phyloP scores from a whole-genome alignment of 2,329 filamentous ascomycete genomes.

The Albophoma yamanashiensis region DNA sequence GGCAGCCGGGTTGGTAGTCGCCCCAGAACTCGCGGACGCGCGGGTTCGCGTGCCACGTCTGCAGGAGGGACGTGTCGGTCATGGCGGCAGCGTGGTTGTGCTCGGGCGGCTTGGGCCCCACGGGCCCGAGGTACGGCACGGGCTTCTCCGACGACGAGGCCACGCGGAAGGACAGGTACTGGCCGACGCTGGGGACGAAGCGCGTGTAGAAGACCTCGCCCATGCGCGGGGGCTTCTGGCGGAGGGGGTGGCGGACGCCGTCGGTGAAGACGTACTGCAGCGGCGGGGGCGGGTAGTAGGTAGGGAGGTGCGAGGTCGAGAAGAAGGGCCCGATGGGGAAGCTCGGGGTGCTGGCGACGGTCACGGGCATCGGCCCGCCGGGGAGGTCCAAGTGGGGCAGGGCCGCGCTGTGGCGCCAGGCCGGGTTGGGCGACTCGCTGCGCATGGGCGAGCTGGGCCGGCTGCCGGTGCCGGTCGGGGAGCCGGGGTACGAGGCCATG shows the following conservation, averaged over 20 bases:
- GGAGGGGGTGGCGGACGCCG: conserved; percentile 71
- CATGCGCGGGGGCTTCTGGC: conserved; percentile 81
- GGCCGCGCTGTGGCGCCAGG: background rate
- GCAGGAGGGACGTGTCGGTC: conserved; percentile 51
- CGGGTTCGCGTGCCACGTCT: conserved; percentile 81
- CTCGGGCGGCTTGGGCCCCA: conserved; percentile 27
- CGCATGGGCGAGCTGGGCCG: conserved; percentile 40
- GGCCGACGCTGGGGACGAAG: conserved; percentile 68
- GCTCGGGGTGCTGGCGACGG: conserved; percentile 10
- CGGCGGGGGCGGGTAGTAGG: conserved; percentile 79
- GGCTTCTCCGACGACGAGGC: conserved; percentile 58
- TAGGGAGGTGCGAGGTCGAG: conserved; percentile 76
- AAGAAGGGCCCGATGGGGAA: conserved; percentile 59
- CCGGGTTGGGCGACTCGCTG: conserved; percentile 13
- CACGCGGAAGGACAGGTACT: conserved; percentile 83
- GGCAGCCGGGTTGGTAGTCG: conserved; percentile 51
- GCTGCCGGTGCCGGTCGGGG: conserved; percentile 37
- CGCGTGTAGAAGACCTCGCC: conserved; percentile 87
- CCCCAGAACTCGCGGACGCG: conserved; percentile 85
- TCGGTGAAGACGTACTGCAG: conserved; percentile 72
- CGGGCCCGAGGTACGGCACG: conserved; percentile 53
- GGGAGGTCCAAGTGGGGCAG: conserved; percentile 23
- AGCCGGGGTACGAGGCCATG: conserved; percentile 30
- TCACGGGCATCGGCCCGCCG: conserved; percentile 25
- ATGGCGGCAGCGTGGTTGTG: conserved; percentile 30